phyloP scores from a whole-genome alignment of 805 yeast genomes.

The Maudiozyma turicensis region DNA sequence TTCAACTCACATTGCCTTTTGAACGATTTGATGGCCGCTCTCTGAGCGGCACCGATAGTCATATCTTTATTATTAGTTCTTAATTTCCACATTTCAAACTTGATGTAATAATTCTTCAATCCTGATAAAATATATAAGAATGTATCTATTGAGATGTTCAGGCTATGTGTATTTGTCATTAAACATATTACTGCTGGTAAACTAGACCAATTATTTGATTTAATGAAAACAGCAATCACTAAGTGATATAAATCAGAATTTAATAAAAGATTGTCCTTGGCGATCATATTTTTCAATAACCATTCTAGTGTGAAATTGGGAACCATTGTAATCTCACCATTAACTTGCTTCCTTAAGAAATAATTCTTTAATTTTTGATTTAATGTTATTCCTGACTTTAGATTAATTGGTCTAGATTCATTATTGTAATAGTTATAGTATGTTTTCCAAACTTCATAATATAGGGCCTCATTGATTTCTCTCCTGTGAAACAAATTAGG shows the following conservation, averaged over 20 bases:
- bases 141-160: constrained; percentile 6
- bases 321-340: constrained; percentile 5
- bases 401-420: not conserved
- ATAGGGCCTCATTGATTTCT: constrained; percentile 18
- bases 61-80: not conserved
- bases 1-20: not conserved
- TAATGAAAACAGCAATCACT: constrained; percentile 14
- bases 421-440: constrained; percentile 15
- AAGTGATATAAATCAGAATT: constrained; percentile 9
- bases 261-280: constrained; percentile 16
- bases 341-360: constrained; percentile 2
- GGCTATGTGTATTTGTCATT: constrained; percentile 11
- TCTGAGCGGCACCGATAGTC: too few species aligned
- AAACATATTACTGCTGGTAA: constrained; percentile 15
- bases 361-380: not conserved
- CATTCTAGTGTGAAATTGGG: constrained; percentile 9
- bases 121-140: constrained; percentile 15
- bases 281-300: constrained; percentile 13
- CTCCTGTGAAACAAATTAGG: constrained; percentile 5
- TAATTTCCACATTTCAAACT: not conserved
- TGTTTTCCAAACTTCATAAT: constrained; percentile 27
- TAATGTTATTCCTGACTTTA: not conserved
- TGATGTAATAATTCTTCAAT: constrained; percentile 13
- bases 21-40: not conserved
- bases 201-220: constrained; percentile 17